Evolutionary conservation across 352 stramenopile species (phyloP).

Genomic region (Pythium dissotocum): DNA sequence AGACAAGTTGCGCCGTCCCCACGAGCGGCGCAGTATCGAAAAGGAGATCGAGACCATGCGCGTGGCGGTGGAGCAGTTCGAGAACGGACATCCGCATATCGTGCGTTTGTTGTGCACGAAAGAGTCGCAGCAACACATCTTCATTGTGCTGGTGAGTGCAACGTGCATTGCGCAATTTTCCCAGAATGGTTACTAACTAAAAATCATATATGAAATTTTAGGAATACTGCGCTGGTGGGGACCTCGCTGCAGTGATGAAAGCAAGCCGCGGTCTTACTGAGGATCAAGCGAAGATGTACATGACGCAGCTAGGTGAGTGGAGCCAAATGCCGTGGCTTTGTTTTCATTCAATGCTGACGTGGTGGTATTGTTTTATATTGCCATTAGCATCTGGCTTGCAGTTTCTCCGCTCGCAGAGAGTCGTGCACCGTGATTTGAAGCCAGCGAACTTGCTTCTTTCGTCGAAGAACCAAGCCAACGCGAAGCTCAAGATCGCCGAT

Average conservation of each 20-base stretch:
- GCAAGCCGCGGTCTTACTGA: constrained; percentile 53
- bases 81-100: constrained; percentile 86
- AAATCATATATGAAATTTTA: constrained; percentile 15
- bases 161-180: background rate
- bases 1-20: constrained; percentile 65
- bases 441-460: constrained; percentile 75
- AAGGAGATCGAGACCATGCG: constrained; percentile 88
- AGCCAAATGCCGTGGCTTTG: no score
- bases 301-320: constrained; percentile 73
- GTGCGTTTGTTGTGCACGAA: constrained; percentile 80
- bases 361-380: background rate
- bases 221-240: constrained; percentile 80
- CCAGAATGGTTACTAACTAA: no score
- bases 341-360: no score
- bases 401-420: constrained; percentile 74
- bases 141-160: constrained; percentile 64
- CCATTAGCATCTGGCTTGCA: constrained; percentile 60
- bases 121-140: constrained; percentile 81
- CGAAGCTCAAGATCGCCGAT: constrained; percentile 82
- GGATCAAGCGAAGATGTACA: constrained; percentile 69
- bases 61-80: constrained; percentile 81
- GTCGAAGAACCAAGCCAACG: constrained; percentile 57
- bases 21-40: constrained; percentile 80
- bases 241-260: constrained; percentile 79
- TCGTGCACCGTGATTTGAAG: constrained; percentile 79